Evolutionary conservation across 345 rosid genomes (phyloP).

Genomic region (Leavenworthia alabamica): DNA sequence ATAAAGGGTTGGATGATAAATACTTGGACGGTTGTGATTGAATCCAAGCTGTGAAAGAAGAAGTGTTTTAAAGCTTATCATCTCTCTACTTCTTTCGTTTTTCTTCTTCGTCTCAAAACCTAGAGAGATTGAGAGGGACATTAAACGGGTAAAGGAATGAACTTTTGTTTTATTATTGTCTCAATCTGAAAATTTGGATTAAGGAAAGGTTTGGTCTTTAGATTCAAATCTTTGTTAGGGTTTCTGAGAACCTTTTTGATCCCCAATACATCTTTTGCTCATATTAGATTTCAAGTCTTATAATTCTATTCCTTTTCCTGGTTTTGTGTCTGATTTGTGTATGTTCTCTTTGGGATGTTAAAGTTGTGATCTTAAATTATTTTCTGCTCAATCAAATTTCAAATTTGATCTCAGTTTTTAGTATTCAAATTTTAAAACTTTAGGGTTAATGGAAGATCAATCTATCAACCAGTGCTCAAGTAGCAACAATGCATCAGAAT

Average conservation of each 20-base stretch:
- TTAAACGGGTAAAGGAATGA: slow-evolving; percentile 1
- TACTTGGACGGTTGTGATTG: too few relatives aligned
- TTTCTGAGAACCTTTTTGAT: not conserved
- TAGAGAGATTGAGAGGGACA: slow-evolving; percentile 24
- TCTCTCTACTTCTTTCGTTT: slow-evolving; percentile 9
- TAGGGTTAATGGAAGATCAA: slow-evolving; percentile 56
- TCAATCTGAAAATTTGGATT: not conserved
- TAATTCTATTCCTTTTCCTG: not conserved
- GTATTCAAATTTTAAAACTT: not conserved
- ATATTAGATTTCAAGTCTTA: not conserved
- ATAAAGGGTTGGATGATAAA: too few relatives aligned
- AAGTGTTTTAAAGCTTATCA: too few relatives aligned
- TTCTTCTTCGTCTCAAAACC: slow-evolving; percentile 12
- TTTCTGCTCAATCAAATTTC: not conserved
- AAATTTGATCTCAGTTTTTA: not conserved
- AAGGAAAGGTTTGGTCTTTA: not conserved
- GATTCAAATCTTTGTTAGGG: not conserved
- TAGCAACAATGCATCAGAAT: slow-evolving; percentile 40
- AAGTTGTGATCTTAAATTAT: not conserved
- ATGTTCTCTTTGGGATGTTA: slow-evolving; percentile 3
- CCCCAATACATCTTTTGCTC: not conserved
- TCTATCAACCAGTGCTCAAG: slow-evolving; percentile 44
- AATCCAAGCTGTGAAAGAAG: too few relatives aligned
- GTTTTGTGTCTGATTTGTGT: slow-evolving; percentile 1
- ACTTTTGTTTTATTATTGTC: not conserved